Percentiles rank a stretch among this genome's conserved stretches.
Evolutionary conservation across 352 stramenopile genomes (phyloP).

Genomic region (Phytophthora rubi): DNA sequence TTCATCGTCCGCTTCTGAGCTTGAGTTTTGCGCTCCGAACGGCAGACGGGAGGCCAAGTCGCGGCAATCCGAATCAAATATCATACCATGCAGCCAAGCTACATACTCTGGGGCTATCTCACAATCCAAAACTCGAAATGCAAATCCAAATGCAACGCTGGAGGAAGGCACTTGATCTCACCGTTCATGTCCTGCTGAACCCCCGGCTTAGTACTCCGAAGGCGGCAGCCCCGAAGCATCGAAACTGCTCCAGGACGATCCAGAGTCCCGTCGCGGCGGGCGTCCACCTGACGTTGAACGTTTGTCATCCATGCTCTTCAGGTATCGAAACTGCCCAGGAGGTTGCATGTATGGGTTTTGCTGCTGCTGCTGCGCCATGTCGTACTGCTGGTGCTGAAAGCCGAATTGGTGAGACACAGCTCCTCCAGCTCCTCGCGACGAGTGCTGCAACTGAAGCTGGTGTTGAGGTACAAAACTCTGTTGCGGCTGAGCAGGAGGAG

Average conservation of each 20-base stretch:
- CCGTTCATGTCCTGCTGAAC: conserved; percentile 1
- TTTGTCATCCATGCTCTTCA: conserved; percentile 75
- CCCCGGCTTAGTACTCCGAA: conserved; percentile 40
- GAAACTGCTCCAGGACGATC: conserved; percentile 65
- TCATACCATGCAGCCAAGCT: conserved; percentile 47
- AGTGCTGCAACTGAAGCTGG: conserved; percentile 45
- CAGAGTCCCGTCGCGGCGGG: conserved; percentile 55
- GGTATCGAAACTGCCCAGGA: conserved; percentile 62
- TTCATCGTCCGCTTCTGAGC: conserved; percentile 35
- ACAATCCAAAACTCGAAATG: conserved; percentile 50
- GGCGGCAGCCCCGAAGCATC: conserved; percentile 48
- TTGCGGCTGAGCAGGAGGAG: conserved; percentile 39
- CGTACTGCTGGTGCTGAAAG: conserved; percentile 50
- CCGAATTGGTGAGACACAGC: conserved; percentile 30
- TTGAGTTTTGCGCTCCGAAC: conserved; percentile 27
- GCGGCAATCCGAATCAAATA: conserved; percentile 46
- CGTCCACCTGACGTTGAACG: conserved; percentile 36
- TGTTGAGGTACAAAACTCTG: conserved; percentile 48
- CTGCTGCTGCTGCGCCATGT: conserved; percentile 39
- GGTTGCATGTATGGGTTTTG: conserved; percentile 41
- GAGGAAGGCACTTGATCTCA: conserved; percentile 12
- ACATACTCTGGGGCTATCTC: conserved; percentile 42
- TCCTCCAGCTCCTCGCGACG: conserved; percentile 25
- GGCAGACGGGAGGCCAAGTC: conserved; percentile 38
- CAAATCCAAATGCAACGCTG: conserved; percentile 40